These are phyloP conservation scores for Hypoxylon subgilvum DNA, from an alignment of 495 filamentous ascomycete genomes.

Conservation along the genomic window DNA sequence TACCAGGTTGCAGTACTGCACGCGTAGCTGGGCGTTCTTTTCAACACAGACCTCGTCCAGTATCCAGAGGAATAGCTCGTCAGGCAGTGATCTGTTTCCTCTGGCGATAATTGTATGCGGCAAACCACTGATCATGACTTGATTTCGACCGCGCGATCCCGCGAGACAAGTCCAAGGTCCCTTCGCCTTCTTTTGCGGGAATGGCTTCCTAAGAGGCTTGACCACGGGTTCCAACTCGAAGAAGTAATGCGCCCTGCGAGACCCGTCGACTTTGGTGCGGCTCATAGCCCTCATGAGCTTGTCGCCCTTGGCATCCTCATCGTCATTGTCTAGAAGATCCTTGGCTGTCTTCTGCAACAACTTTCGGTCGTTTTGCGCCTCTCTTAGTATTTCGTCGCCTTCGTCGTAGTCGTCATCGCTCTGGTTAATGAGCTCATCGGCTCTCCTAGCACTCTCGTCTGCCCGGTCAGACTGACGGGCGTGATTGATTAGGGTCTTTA, in stretches of 20 bases:
- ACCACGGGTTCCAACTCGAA: slow-evolving; percentile 51
- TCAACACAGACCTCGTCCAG: slow-evolving; percentile 70
- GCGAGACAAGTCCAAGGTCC: slow-evolving; percentile 49
- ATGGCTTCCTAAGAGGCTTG: slow-evolving; percentile 34
- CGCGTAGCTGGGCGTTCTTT: slow-evolving; percentile 63
- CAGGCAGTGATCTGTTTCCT: slow-evolving; percentile 62
- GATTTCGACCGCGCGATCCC: slow-evolving; percentile 60
- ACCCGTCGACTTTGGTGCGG: slow-evolving; percentile 72
- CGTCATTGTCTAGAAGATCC: slow-evolving; percentile 56
- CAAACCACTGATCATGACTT: slow-evolving; percentile 72
- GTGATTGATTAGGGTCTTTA: slow-evolving; percentile 69
- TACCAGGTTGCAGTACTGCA: slow-evolving; percentile 65
- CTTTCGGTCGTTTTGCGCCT: slow-evolving; percentile 30
- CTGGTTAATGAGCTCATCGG: slow-evolving; percentile 33
- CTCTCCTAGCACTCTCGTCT: slow-evolving; percentile 56
- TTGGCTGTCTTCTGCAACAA: slow-evolving; percentile 45
- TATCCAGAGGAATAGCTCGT: slow-evolving; percentile 77
- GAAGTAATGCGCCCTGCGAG: slow-evolving; percentile 70
- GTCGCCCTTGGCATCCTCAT: slow-evolving; percentile 59
- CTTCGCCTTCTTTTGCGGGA: slow-evolving; percentile 40
- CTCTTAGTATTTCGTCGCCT: slow-evolving; percentile 12
- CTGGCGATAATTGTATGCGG: slow-evolving; percentile 63
- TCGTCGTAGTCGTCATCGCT: slow-evolving; percentile 33
- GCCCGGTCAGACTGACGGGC: slow-evolving; percentile 62
- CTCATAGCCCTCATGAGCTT: slow-evolving; percentile 73